phyloP scores from a whole-genome alignment of 2,329 filamentous ascomycete genomes.

The Fusarium equiseti region DNA sequence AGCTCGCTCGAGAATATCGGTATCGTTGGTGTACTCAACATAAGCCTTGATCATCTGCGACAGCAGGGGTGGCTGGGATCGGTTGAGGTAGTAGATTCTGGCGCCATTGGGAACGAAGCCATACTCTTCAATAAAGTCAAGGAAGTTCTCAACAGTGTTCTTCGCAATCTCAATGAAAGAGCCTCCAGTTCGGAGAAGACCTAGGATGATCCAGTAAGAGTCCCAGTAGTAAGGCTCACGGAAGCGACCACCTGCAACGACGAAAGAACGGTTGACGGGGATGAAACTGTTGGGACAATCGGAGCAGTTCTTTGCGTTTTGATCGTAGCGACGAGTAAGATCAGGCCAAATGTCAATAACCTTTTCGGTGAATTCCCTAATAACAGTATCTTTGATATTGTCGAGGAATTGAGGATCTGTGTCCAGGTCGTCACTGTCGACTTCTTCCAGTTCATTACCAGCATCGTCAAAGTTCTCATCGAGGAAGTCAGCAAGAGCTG shows the following conservation, averaged over 20 bases:
- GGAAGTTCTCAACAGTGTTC: slow-evolving; percentile 78
- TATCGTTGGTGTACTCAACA: slow-evolving; percentile 73
- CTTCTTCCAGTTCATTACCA: slow-evolving; percentile 70
- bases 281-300: slow-evolving; percentile 75
- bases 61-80: slow-evolving; percentile 75
- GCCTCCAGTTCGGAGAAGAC: slow-evolving; percentile 72
- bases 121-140: slow-evolving; percentile 73
- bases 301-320: slow-evolving; percentile 64
- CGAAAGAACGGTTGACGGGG: slow-evolving; percentile 74
- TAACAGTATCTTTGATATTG: slow-evolving; percentile 67
- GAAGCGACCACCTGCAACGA: slow-evolving; percentile 79
- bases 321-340: slow-evolving; percentile 70
- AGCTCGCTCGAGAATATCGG: slow-evolving; percentile 68
- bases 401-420: slow-evolving; percentile 70
- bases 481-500: slow-evolving; percentile 72
- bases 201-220: slow-evolving; percentile 76
- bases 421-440: slow-evolving; percentile 63
- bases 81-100: slow-evolving; percentile 75
- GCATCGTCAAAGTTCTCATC: slow-evolving; percentile 72
- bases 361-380: slow-evolving; percentile 70
- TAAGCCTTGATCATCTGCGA: slow-evolving; percentile 75
- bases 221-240: slow-evolving; percentile 80
- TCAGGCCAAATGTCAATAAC: slow-evolving; percentile 79
- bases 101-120: slow-evolving; percentile 77
- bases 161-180: slow-evolving; percentile 71